These are phyloP conservation scores for Eucalyptus erythrocorys DNA, from an alignment of 345 rosid species.

Conservation along the genomic window DNA sequence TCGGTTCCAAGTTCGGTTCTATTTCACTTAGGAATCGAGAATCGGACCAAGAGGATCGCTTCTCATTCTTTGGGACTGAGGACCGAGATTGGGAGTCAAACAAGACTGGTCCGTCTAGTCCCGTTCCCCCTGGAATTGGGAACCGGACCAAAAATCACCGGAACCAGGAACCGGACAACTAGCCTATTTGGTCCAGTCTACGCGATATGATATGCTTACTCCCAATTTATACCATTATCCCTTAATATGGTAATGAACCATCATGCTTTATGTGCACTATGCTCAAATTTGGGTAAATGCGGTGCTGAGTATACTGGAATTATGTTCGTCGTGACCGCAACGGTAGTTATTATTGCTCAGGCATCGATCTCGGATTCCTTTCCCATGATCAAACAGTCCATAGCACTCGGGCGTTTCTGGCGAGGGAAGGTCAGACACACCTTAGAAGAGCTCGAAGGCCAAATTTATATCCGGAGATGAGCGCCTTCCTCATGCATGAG, in stretches of 20 bases:
- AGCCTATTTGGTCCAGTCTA: fast-evolving
- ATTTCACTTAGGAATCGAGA: too few species aligned
- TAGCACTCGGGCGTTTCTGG: background rate
- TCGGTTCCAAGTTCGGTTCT: fast-evolving
- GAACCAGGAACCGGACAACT: fast-evolving
- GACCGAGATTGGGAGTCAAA: fast-evolving
- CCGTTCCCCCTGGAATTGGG: fast-evolving
- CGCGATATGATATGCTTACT: fast-evolving
- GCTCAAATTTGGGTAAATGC: background rate
- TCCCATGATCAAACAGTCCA: background rate
- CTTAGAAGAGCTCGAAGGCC: background rate
- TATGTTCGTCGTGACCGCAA: background rate
- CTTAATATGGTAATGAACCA: background rate
- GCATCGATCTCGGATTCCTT: background rate
- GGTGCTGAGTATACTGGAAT: background rate
- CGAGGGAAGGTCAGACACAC: background rate
- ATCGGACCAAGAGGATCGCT: fast-evolving
- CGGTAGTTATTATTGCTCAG: background rate
- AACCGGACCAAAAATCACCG: fast-evolving
- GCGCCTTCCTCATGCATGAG: background rate
- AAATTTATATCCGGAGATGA: background rate
- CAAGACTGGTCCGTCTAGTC: fast-evolving
- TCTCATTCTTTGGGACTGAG: too few species aligned
- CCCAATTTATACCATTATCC: background rate
- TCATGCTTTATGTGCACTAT: background rate